Conservation (phyloP, 1,284 basidiomycete genomes). For the Cerrena zonata region DNA sequence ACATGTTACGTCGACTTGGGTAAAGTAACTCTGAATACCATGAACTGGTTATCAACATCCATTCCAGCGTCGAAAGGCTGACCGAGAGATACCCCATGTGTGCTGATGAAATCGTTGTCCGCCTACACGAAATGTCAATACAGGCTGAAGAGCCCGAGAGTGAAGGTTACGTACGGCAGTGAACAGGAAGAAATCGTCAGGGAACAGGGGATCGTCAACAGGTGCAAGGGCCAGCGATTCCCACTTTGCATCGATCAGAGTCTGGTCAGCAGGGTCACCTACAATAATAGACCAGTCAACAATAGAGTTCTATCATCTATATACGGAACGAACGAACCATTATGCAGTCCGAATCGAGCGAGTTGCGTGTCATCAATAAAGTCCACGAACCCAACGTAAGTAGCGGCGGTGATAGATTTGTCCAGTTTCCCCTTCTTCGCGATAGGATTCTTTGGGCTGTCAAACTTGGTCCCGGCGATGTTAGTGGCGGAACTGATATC, state of each 20-base stretch:
- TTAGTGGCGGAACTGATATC: slow-evolving; percentile 56
- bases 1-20: slow-evolving; percentile 29
- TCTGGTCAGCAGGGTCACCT: slow-evolving; percentile 40
- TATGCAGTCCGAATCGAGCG: slow-evolving; percentile 59
- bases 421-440: slow-evolving; percentile 46
- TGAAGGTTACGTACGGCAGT: slow-evolving; percentile 47
- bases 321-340: slow-evolving; percentile 25
- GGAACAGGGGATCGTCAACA: slow-evolving; percentile 40
- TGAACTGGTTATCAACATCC: slow-evolving; percentile 59
- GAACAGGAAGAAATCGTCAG: slow-evolving; percentile 66
- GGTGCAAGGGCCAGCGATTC: slow-evolving; percentile 61
- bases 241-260: slow-evolving; percentile 63
- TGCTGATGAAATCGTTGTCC: slow-evolving; percentile 65
- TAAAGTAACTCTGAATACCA: slow-evolving; percentile 63
- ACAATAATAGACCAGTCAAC: background rate
- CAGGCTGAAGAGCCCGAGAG: no score
- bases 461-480: slow-evolving; percentile 55
- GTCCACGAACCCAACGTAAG: slow-evolving; percentile 53
- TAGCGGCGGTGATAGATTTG: slow-evolving; percentile 45
- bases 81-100: slow-evolving; percentile 50
- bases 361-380: slow-evolving; percentile 48
- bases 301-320: background rate
- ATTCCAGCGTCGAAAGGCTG: slow-evolving; percentile 48
- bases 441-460: slow-evolving; percentile 49
- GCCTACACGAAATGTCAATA: slow-evolving; percentile 35